A percentile compares a stretch with the other conserved stretches of the same genome.
Conservation (phyloP, 768 basidiomycete genomes). For the Psilocybe azurescens region DNA sequence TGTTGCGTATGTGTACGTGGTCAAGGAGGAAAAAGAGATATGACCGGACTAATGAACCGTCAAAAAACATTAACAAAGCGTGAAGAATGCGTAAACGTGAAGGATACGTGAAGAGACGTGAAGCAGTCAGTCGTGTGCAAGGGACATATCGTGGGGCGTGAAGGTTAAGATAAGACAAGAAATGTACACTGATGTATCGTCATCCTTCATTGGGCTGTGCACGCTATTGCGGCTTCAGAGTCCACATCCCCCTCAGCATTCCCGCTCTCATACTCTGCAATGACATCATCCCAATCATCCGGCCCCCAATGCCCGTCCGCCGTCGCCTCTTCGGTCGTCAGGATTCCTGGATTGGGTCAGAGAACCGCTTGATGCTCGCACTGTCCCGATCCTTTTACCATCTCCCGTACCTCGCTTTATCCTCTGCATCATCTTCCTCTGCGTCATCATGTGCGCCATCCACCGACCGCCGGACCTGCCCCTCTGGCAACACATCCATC, state of each 20-base stretch:
- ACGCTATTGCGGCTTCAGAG: slow-evolving; percentile 19
- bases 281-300: slow-evolving; percentile 16
- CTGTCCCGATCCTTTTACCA: not conserved
- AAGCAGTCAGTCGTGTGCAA: too few relatives aligned
- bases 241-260: too few relatives aligned
- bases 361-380: not conserved
- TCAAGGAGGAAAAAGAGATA: too few relatives aligned
- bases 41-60: too few relatives aligned
- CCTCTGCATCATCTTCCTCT: slow-evolving; percentile 8
- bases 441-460: slow-evolving; percentile 7
- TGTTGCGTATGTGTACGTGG: too few relatives aligned
- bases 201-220: slow-evolving; percentile 63
- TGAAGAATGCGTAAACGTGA: too few relatives aligned
- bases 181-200: slow-evolving; percentile 79
- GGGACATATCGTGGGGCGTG: too few relatives aligned
- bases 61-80: too few relatives aligned
- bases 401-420: not conserved
- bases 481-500: slow-evolving; percentile 63
- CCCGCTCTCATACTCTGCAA: too few relatives aligned
- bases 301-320: slow-evolving; percentile 49
- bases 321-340: slow-evolving; percentile 59
- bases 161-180: slow-evolving; percentile 4
- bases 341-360: slow-evolving; percentile 41
- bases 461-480: slow-evolving; percentile 21
- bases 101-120: too few relatives aligned